Evolutionary conservation across 2,329 filamentous ascomycete species (phyloP), one percentile per base, ranked within the genome.

Genomic region (Anisogramma anomala): DNA sequence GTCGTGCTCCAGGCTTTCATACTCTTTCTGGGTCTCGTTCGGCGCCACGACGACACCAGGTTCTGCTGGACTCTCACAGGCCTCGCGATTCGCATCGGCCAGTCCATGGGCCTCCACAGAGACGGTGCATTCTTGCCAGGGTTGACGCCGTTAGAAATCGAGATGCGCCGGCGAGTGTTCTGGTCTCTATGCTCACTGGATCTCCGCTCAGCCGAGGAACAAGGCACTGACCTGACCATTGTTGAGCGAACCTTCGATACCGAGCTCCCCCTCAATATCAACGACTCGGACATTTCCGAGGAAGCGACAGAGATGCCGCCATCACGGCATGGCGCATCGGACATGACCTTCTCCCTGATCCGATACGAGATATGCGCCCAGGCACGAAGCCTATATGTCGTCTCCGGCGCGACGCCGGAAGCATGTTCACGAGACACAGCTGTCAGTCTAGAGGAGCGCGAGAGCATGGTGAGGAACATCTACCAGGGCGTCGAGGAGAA

Each of bases 1-100:
- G 63, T 70, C 6, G 67, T 79, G 0, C 57, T 82, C 1, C 78
- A 83, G 53, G 76, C 77, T 0, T 70, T 80, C 39, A 59, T 71
- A 2, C 59, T 82, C 0, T 80, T 76, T 45, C 61, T 82, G 5
- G 61, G 72, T 3, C 59, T 72, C 1, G 65, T 72, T 7, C 66
- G 70, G 13, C 64, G 66, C 9, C 64, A 70, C 30, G 70, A 74
- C 30, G 67, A 68, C 50, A 56, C 71, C 36, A 53, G 67, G 3
- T 74, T 76, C 3, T 66, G 74, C 4, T 82, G 78, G 75, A 74
- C 76, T 28, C 61, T 83, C 48, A 77, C 74, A 0, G 78, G 77
- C 0, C 64, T 81, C 1, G 68, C 71, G n/a, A 69, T 77, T 14
- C 62, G 71, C 5, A 71, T 76, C 52, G 69, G 63, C 11, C 68